These are phyloP conservation scores for Trichoderma oligosporum DNA, from an alignment of 2,329 filamentous ascomycete species.

Conservation along the genomic window DNA sequence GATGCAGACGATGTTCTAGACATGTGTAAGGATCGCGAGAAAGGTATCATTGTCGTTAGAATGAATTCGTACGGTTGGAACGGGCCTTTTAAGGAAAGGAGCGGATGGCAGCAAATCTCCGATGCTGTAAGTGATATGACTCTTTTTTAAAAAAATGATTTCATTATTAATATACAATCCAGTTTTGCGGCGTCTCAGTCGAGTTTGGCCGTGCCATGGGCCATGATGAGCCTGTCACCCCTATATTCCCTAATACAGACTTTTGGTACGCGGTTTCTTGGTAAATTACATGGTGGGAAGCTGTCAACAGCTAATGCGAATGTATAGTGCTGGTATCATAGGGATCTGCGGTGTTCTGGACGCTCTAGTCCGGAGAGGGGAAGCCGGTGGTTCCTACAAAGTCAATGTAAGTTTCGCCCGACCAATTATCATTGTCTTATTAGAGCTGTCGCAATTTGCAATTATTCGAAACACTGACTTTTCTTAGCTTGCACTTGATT, in stretches of 20 bases:
- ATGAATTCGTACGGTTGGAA: constrained; percentile 54
- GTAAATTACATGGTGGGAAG: too few relatives aligned
- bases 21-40: constrained; percentile 11
- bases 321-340: constrained; percentile 15
- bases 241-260: constrained; percentile 32
- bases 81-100: constrained; percentile 43
- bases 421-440: too few relatives aligned
- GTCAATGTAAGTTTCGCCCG: background rate
- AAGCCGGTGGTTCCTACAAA: background rate
- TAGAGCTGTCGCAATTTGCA: too few relatives aligned
- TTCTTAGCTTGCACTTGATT: background rate
- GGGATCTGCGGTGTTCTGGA: background rate
- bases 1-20: background rate
- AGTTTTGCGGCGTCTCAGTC: constrained; percentile 39
- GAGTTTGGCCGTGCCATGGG: constrained; percentile 44
- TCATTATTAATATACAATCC: too few relatives aligned
- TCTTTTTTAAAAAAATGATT: background rate
- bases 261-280: constrained; percentile 24
- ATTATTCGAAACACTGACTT: too few relatives aligned
- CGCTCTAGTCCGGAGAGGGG: background rate
- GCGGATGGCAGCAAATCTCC: constrained; percentile 52
- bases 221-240: constrained; percentile 28
- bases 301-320: too few relatives aligned
- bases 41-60: constrained; percentile 38
- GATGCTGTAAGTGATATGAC: constrained; percentile 36